Percentiles rank a stretch among this genome's conserved stretches.
Conservation (phyloP, 2,329 filamentous ascomycete species). For the Dactylonectria macrodidyma region DNA sequence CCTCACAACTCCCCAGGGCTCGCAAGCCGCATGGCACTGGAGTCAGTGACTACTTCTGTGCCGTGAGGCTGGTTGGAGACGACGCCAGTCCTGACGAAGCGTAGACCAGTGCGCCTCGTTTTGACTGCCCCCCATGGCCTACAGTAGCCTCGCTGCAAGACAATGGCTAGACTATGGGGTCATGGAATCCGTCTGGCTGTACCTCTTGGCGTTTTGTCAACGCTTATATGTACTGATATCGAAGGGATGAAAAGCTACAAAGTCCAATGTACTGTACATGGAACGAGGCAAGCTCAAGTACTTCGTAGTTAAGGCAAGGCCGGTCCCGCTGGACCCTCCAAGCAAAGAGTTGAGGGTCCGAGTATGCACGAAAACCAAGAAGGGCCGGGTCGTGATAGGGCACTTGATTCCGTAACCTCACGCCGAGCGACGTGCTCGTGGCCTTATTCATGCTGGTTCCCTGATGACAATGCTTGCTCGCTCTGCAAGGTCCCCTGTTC, state of each 20-base stretch:
- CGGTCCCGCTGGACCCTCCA: constrained; percentile 35
- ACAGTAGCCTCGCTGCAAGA: constrained; percentile 42
- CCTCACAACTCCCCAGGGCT: constrained; percentile 24
- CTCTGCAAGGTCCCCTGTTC: constrained; percentile 29
- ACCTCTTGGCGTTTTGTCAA: not conserved
- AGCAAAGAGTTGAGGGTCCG: constrained; percentile 28
- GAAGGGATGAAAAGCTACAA: constrained; percentile 4
- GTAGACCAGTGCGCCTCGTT: constrained; percentile 28
- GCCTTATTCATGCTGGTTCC: constrained; percentile 32
- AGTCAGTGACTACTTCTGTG: constrained; percentile 31
- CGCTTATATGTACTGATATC: not conserved
- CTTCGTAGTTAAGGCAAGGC: constrained; percentile 18
- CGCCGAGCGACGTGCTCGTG: constrained; percentile 35
- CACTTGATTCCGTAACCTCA: constrained; percentile 39
- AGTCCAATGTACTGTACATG: constrained; percentile 36
- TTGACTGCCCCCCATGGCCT: constrained; percentile 38
- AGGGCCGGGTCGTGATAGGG: constrained; percentile 40
- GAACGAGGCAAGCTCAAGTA: constrained; percentile 24
- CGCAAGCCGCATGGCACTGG: constrained; percentile 17
- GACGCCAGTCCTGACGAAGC: constrained; percentile 34
- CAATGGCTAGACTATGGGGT: constrained; percentile 31
- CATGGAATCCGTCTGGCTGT: constrained; percentile 31
- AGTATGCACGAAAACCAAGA: constrained; percentile 43
- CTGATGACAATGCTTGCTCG: constrained; percentile 24
- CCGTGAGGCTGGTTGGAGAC: constrained; percentile 31